Evolutionary conservation across 768 basidiomycete genomes (phyloP).

Genomic region (Lentinula sp.): DNA sequence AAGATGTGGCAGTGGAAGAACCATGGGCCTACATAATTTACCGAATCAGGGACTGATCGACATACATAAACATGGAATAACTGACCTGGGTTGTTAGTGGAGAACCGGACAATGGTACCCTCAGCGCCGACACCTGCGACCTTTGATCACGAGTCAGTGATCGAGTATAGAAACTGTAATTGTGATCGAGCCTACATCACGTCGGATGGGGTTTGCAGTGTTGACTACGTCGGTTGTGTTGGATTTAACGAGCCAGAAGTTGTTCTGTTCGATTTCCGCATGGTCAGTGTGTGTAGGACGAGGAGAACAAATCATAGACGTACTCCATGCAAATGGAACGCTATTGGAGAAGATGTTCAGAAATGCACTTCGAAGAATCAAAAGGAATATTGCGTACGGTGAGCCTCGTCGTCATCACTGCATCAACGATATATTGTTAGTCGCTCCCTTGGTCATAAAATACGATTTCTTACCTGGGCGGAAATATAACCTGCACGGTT

Average conservation of each 20-base stretch:
- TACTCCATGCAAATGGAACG: conserved; percentile 25
- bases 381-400: conserved; percentile 8
- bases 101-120: conserved; percentile 39
- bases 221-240: conserved; percentile 23
- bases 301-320: background rate
- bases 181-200: conserved; percentile 14
- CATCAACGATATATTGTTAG: no score
- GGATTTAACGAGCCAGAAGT: conserved; percentile 36
- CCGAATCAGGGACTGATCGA: background rate
- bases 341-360: background rate
- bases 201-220: conserved; percentile 44
- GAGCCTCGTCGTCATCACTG: conserved; percentile 21
- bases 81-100: conserved; percentile 48
- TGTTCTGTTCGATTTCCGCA: conserved; percentile 16
- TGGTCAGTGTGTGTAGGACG: background rate
- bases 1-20: conserved; percentile 29
- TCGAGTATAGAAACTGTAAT: background rate
- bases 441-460: no score
- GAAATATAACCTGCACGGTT: conserved; percentile 32
- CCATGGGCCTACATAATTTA: conserved; percentile 14
- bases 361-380: background rate
- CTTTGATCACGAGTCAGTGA: background rate
- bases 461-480: conserved; percentile 8
- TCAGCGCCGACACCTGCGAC: conserved; percentile 12
- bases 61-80: background rate